These are phyloP conservation scores for Solanum stenotomum DNA, from an alignment of 257 asterid species.

Conservation along the genomic window DNA sequence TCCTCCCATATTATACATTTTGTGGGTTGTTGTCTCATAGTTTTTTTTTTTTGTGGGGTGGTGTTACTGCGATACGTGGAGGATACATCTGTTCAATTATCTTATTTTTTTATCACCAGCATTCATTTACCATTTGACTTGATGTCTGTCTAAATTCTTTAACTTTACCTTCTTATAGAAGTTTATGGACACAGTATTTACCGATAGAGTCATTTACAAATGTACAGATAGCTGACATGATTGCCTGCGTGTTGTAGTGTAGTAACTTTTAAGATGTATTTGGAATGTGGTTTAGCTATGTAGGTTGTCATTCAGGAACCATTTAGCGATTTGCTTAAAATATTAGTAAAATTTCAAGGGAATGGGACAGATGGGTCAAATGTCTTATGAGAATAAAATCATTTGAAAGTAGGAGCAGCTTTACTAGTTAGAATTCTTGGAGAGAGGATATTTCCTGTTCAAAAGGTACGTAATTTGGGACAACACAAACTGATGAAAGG, in stretches of 20 bases:
- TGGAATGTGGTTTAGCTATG: neutral
- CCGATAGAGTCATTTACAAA: neutral
- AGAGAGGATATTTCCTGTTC: neutral
- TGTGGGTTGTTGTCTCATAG: neutral
- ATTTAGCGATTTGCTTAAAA: neutral
- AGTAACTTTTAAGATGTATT: neutral
- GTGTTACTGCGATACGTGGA: neutral
- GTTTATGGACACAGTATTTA: neutral
- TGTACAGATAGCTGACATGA: neutral
- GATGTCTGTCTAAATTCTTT: neutral
- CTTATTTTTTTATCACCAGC: neutral
- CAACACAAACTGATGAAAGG: neutral
- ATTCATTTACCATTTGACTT: neutral
- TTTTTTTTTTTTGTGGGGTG: neutral
- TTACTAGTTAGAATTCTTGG: neutral
- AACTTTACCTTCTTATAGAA: neutral
- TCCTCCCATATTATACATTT: neutral
- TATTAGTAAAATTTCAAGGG: neutral
- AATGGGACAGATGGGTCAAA: neutral
- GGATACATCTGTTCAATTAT: neutral
- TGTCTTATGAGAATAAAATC: neutral
- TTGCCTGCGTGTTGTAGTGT: neutral
- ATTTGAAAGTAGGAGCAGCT: neutral
- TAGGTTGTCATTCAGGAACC: neutral
- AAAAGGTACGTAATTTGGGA: neutral